These are phyloP conservation scores for Coffea canephora DNA, from an alignment of 257 asterid species.

Conservation along the genomic window DNA sequence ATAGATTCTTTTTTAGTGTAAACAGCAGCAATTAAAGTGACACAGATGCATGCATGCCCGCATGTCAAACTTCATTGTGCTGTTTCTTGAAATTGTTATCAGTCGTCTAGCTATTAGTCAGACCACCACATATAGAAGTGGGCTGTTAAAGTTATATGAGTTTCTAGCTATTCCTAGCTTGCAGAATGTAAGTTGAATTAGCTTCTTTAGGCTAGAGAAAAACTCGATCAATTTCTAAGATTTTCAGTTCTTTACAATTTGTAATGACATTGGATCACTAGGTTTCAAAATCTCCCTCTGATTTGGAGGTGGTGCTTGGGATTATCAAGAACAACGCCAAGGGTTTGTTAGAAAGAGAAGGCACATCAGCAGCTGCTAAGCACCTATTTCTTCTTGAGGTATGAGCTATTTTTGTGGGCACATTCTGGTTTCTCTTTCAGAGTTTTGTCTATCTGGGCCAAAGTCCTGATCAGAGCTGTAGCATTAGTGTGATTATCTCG, in stretches of 20 bases:
- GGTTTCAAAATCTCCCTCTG: slow-evolving; percentile 95
- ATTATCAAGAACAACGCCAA: slow-evolving; percentile 74
- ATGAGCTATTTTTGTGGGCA: slow-evolving; percentile 17
- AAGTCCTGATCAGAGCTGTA: background rate
- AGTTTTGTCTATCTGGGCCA: slow-evolving; percentile 1
- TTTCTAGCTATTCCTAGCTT: background rate
- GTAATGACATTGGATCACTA: slow-evolving; percentile 16
- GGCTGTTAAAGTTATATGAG: background rate
- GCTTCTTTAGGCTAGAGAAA: background rate
- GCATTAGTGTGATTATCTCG: background rate
- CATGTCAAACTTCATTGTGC: background rate
- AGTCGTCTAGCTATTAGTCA: background rate
- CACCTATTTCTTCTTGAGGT: slow-evolving; percentile 95
- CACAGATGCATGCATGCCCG: background rate
- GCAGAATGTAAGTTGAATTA: background rate
- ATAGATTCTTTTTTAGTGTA: background rate
- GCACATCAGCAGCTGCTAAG: slow-evolving; percentile 56
- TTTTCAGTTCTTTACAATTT: background rate
- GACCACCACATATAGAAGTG: background rate
- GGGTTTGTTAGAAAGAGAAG: slow-evolving; percentile 71
- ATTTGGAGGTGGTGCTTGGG: slow-evolving; percentile 79
- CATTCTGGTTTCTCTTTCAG: background rate
- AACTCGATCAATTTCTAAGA: background rate
- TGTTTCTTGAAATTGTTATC: background rate
- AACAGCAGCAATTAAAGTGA: background rate